A percentile compares a stretch with the other conserved stretches of the same genome.
These are phyloP conservation scores for Neurospora sp. DNA, from an alignment of 2,329 filamentous ascomycete genomes.

Conservation along the genomic window DNA sequence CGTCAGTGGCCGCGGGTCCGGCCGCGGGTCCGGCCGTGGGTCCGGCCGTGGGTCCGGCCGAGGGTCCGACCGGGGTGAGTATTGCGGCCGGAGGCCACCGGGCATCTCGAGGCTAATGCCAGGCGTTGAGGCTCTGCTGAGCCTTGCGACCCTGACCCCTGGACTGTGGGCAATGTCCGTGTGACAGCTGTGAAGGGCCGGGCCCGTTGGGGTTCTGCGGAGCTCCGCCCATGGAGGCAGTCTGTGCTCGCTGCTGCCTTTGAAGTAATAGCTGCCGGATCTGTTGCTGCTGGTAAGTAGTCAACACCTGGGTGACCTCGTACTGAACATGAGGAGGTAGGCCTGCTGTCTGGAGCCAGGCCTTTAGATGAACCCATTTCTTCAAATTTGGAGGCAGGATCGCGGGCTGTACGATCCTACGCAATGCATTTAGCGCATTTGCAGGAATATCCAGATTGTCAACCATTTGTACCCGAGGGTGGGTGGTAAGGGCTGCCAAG, in stretches of 20 bases:
- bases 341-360: constrained; percentile 28
- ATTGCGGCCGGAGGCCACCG: too few species aligned
- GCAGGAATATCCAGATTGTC: constrained; percentile 38
- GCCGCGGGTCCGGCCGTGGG: too few species aligned
- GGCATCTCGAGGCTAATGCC: too few species aligned
- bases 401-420: constrained; percentile 5
- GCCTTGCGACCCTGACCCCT: too few species aligned
- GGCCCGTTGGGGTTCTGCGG: too few species aligned
- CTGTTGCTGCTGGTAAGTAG: constrained; percentile 15
- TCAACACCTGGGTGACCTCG: constrained; percentile 15
- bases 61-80: too few species aligned
- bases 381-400: constrained; percentile 33
- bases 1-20: too few species aligned
- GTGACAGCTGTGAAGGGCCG: too few species aligned
- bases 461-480: constrained; percentile 25
- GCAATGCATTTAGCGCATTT: constrained; percentile 23
- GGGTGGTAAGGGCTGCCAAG: not conserved
- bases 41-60: too few species aligned
- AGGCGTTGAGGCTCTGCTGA: too few species aligned
- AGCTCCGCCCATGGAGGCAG: not conserved
- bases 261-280: constrained; percentile 13
- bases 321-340: constrained; percentile 22
- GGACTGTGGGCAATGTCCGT: too few species aligned
- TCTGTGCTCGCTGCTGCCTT: constrained; percentile 8
- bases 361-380: constrained; percentile 39